Conservation (phyloP, 257 asterid genomes). For the Nicotiana obtusifolia region DNA sequence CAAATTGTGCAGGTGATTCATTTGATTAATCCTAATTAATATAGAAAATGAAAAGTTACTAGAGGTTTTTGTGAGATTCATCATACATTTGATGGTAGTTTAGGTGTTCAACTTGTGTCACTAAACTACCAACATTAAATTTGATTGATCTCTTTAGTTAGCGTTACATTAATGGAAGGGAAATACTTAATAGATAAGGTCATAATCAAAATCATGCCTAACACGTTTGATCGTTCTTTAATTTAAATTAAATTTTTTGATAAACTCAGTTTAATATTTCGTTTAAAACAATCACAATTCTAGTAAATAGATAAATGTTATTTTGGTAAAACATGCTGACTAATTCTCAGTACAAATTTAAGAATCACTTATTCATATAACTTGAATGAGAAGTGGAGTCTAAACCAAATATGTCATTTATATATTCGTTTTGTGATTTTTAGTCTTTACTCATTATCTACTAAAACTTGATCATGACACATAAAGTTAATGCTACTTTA, state of each 20-base stretch:
- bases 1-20: neutral
- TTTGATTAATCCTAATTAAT: neutral
- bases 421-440: too few relatives aligned
- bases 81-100: neutral
- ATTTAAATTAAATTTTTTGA: too few relatives aligned
- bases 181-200: neutral
- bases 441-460: too few relatives aligned
- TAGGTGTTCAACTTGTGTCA: neutral
- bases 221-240: too few relatives aligned
- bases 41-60: neutral
- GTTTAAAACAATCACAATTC: too few relatives aligned
- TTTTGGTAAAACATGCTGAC: too few relatives aligned
- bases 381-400: too few relatives aligned
- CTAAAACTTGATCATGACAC: neutral
- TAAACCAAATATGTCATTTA: too few relatives aligned
- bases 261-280: too few relatives aligned
- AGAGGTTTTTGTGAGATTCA: neutral
- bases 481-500: neutral
- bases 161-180: neutral
- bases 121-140: neutral
- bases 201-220: neutral
- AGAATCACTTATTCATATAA: too few relatives aligned
- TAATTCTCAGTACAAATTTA: too few relatives aligned
- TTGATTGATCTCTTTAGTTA: neutral
- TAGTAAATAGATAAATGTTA: too few relatives aligned